Conservation (phyloP, 441 rosid species). For the Oxalis stricta region DNA sequence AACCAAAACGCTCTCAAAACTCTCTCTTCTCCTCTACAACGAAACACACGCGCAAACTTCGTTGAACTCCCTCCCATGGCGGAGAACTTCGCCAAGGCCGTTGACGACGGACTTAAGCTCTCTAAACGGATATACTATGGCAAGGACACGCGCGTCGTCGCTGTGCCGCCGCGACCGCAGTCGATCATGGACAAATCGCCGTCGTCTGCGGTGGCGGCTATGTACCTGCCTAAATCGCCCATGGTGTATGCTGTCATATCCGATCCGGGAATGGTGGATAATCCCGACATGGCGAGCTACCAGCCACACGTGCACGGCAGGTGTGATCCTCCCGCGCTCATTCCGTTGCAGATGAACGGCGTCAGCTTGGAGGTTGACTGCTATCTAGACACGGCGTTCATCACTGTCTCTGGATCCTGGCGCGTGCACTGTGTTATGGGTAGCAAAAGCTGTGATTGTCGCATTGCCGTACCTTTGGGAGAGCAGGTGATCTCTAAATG, state of each 20-base stretch:
- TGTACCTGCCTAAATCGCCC: slow-evolving; percentile 55
- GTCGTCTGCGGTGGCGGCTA: slow-evolving; percentile 3
- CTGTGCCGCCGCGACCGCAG: slow-evolving; percentile 48
- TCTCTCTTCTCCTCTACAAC: too few relatives aligned
- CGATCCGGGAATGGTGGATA: slow-evolving; percentile 79
- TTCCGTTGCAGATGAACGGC: slow-evolving; percentile 76
- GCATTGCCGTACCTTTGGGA: slow-evolving; percentile 77
- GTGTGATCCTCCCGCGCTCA: slow-evolving; percentile 83
- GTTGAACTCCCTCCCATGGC: too few relatives aligned
- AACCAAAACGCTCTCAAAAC: too few relatives aligned
- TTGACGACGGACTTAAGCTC: slow-evolving; percentile 75
- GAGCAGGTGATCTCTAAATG: too few relatives aligned
- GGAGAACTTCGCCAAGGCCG: slow-evolving; percentile 60
- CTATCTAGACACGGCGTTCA: slow-evolving; percentile 45
- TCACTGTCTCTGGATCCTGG: slow-evolving; percentile 57
- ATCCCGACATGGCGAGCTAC: slow-evolving; percentile 90
- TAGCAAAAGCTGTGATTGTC: slow-evolving; percentile 78
- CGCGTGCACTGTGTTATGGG: slow-evolving; percentile 89
- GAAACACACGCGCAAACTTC: too few relatives aligned
- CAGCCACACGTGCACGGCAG: slow-evolving; percentile 95
- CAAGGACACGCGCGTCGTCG: slow-evolving; percentile 62
- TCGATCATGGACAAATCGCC: slow-evolving; percentile 40
- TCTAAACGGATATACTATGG: slow-evolving; percentile 75
- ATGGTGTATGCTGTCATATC: slow-evolving; percentile 77
- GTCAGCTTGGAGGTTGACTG: slow-evolving; percentile 52